Percentiles rank a stretch among this genome's conserved stretches.
These are phyloP conservation scores for Platanthera zijinensis DNA, from an alignment of 106 monocot species.

Conservation along the genomic window DNA sequence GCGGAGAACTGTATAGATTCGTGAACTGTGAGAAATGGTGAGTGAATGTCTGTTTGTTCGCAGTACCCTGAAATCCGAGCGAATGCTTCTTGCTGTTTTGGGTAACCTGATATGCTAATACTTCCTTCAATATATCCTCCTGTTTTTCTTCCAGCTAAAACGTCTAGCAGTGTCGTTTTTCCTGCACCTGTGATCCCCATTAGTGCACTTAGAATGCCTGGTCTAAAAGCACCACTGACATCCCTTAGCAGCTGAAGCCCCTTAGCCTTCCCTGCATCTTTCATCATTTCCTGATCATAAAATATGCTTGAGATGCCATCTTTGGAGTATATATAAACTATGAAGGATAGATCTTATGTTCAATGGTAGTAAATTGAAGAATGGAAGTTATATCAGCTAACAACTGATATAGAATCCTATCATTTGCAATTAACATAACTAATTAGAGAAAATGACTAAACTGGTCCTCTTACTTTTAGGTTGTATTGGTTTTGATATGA, in stretches of 20 bases:
- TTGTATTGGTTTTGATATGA: too few species aligned
- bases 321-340: neutral
- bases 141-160: conserved; percentile 43
- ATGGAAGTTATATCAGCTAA: neutral
- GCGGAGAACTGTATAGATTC: conserved; percentile 44
- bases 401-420: neutral
- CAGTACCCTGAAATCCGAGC: conserved; percentile 37
- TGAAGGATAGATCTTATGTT: neutral
- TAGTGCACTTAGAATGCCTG: conserved; percentile 37
- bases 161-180: conserved; percentile 45
- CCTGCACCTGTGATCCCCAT: conserved; percentile 46
- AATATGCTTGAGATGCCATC: neutral
- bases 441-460: neutral
- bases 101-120: conserved; percentile 34
- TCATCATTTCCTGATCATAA: conserved; percentile 32
- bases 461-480: too few species aligned
- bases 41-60: conserved; percentile 41
- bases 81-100: conserved; percentile 34
- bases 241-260: conserved; percentile 30
- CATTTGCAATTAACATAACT: neutral
- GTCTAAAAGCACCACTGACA: conserved; percentile 43
- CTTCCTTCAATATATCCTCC: conserved; percentile 32
- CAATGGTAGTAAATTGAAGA: neutral
- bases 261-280: conserved; percentile 5
- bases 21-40: conserved; percentile 31